phyloP scores from a whole-genome alignment of 805 yeast species.

The Candida boidinii region DNA sequence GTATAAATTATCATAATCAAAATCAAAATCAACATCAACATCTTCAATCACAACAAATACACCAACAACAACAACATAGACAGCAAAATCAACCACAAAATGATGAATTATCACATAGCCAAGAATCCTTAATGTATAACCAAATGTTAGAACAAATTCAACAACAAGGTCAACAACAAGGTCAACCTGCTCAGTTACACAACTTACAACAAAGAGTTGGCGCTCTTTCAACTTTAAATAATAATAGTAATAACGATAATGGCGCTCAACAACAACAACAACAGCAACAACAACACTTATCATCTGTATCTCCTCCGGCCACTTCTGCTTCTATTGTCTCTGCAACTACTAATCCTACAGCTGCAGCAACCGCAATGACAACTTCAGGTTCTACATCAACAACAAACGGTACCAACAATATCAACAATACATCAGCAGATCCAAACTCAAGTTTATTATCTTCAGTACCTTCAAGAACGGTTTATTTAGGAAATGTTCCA shows the following conservation, averaged over 20 bases:
- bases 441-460: not conserved
- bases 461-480: constrained; percentile 56
- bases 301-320: not conserved
- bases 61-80: no score
- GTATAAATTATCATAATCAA: no score
- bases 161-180: constrained; percentile 2
- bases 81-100: not conserved
- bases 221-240: no score
- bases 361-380: constrained; percentile 1
- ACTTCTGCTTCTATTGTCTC: not conserved
- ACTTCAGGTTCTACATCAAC: not conserved
- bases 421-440: not conserved
- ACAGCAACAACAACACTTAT: not conserved
- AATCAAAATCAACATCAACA: no score
- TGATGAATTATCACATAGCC: not conserved
- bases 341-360: constrained; percentile 1
- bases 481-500: constrained; percentile 85
- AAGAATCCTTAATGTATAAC: constrained; percentile 11
- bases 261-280: not conserved
- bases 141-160: constrained; percentile 5
- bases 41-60: no score
- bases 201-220: not conserved
- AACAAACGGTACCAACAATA: not conserved
- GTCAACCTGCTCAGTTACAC: not conserved
- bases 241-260: no score